Evolutionary conservation across 1,139 yeast genomes (phyloP), one percentile per base, ranked within the genome.

Genomic region (Pichia inconspicua): DNA sequence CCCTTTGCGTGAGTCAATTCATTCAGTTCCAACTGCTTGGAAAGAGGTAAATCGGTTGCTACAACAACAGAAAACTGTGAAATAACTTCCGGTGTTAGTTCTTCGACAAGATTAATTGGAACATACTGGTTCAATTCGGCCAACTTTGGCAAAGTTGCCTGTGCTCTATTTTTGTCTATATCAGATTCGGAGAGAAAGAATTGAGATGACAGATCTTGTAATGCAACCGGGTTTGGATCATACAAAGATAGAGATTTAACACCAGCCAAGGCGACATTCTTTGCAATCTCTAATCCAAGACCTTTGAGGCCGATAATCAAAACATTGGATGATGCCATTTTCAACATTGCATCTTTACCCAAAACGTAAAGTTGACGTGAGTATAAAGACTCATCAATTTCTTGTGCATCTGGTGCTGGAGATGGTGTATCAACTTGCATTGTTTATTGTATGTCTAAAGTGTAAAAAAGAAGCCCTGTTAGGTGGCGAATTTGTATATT

Each of bases 261-360:
- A 58, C 99, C 99, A 3, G 98, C 98, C 48, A 92, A 75, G 0
- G 96, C 95, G 49, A 92, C 88, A 67, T 92, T 92, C 69, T 92
- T 94, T 39, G 98, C 97, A 53, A 92, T 89, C 67, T 92, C 99
- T 43, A 87, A 77, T 58, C 99, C 99, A 44, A 92, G 72, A 37
- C 98, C 98, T 63, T 81, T 82, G 54, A 90, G 71, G 4, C 98
- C 98, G 54, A 90, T 79, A 48, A 92, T 74, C 46, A 92, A 76
- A 19, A 92, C 96, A 60, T 85, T 88, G 41, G 97, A 89, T 56
- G 79, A 75, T 62, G 92, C 96, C 97, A 92, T 87, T 66, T 88
- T 86, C 61, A 90, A 74, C 99, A 92, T 92, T 48, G 99, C 99
- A 58, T 92, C 98, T 62, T 87, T 86, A 50, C 97, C 97, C 59